Base-by-base conservation (phyloP, 2,329 filamentous ascomycete species). In the Graphiopsis chlorocephala region DNA sequence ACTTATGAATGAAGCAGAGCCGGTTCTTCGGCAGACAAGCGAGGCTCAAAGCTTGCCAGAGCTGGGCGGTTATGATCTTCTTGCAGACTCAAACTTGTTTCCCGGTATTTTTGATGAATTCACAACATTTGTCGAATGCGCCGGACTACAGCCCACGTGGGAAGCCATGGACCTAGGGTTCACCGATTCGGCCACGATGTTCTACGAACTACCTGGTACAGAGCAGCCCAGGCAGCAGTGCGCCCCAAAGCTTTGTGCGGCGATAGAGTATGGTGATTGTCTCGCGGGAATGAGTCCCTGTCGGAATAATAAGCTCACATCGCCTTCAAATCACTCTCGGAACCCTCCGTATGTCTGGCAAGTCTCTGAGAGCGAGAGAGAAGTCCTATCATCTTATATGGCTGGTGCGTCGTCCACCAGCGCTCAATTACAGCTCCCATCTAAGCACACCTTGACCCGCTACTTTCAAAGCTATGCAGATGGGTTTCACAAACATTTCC, bases 401-500 rank as follows among this genome's bases (percentile, higher is more conserved):
- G 11, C 8, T 5, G 31, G 11, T 35, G 31, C 31, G 14, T 14
- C 31, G 31, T 2, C 31, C 11, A 35, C 31, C 31, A 35, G 31
- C 12, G 47, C 25, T 14, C 47, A 25, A 17, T 28, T 28, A 28
- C 20, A 28, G 20, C 29, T 65, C 2, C 63, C 63, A 23, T 61
- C 57, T 42, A 52, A 53, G 8, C 58, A 42, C 23, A 58, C 63
- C 8, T 23, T 65, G n/a, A 57, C 63, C 1, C 57, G 63, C 15
- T 65, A 65, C 50, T 29, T 65, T n/a, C 57, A 65, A 45, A 35
- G 48, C 33, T 65, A 61, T 53, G 33, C 48, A 10, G 58, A 61
- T 23, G 42, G 31, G 25, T 77, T 75, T 47, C 74, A 76, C 17
- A 72, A 72, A 12, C 74, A 76, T 59, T 73, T 75, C 17, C 74